Evolutionary conservation across 768 basidiomycete genomes (phyloP).

Genomic region (Boletus eberwhitei): DNA sequence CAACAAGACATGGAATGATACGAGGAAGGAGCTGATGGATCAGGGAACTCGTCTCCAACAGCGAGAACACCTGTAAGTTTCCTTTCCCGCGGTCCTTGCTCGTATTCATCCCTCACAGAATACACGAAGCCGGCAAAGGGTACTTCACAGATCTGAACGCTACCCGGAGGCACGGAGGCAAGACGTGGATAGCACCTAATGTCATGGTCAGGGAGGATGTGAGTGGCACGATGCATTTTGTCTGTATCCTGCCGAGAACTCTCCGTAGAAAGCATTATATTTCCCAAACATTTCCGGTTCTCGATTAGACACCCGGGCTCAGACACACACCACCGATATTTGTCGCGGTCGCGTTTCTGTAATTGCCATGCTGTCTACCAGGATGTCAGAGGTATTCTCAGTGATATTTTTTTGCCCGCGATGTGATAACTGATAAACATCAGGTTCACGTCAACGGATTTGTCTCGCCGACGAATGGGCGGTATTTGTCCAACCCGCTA

Average conservation of each 20-base stretch:
- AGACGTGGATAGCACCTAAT: constrained; percentile 90
- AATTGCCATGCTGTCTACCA: constrained; percentile 78
- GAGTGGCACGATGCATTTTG: constrained; percentile 30
- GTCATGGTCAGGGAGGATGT: constrained; percentile 91
- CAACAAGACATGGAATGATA: constrained; percentile 55
- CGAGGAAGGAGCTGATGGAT: constrained; percentile 67
- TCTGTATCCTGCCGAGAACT: not conserved
- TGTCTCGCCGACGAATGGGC: constrained; percentile 49
- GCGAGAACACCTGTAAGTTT: constrained; percentile 53
- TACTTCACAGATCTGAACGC: constrained; percentile 88
- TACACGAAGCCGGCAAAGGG: constrained; percentile 67
- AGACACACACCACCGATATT: constrained; percentile 73
- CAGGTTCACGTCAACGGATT: constrained; percentile 82
- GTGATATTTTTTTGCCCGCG: not conserved
- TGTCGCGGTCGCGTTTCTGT: constrained; percentile 75
- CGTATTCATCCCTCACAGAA: constrained; percentile 33
- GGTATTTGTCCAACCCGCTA: constrained; percentile 50
- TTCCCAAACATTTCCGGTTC: constrained; percentile 84
- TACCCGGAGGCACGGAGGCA: constrained; percentile 81
- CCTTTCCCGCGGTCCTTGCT: not conserved
- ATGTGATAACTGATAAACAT: not conserved
- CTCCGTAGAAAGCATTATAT: constrained; percentile 78
- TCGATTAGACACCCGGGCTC: constrained; percentile 50
- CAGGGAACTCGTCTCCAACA: constrained; percentile 68
- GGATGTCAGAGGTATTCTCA: constrained; percentile 84